phyloP scores from a whole-genome alignment of 2,329 filamentous ascomycete genomes.

The Ophiostoma fasciatum region DNA sequence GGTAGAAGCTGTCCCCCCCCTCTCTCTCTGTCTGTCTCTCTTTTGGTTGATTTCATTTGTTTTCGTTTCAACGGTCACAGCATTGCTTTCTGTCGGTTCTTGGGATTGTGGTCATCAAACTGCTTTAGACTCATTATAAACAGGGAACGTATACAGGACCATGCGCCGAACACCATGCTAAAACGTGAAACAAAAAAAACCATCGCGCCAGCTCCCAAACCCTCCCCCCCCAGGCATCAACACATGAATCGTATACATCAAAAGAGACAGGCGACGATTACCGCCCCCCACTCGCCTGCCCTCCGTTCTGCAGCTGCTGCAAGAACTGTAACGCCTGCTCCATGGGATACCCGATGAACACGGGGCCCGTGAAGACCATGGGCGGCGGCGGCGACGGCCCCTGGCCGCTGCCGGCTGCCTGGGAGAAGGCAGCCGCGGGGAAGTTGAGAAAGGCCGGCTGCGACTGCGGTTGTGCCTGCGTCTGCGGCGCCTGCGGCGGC shows the following conservation, averaged over 20 bases:
- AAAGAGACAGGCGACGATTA: no score
- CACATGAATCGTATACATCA: no score
- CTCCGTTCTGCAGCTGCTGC: constrained; percentile 45
- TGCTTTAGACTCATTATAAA: constrained; percentile 1
- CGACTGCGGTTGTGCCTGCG: constrained; percentile 1
- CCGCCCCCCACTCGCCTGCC: no score
- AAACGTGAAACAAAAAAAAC: no score
- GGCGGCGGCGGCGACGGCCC: constrained; percentile 27
- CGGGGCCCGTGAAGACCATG: constrained; percentile 82
- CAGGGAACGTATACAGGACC: no score
- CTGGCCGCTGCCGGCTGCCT: constrained; percentile 13
- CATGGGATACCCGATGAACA: constrained; percentile 82
- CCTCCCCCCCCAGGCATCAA: no score
- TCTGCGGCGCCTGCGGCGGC: constrained; percentile 1
- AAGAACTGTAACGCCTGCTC: constrained; percentile 69
- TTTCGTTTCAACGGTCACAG: background rate
- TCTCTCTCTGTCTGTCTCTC: background rate
- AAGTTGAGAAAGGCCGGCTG: constrained; percentile 39
- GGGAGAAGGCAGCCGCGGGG: background rate
- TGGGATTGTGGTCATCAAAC: background rate
- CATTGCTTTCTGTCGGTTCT: background rate
- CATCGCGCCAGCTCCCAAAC: no score
- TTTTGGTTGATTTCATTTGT: background rate
- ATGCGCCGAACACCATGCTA: no score
- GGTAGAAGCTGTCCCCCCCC: background rate